Conservation (phyloP, 768 basidiomycete species). For the Lentinus brumalis region DNA sequence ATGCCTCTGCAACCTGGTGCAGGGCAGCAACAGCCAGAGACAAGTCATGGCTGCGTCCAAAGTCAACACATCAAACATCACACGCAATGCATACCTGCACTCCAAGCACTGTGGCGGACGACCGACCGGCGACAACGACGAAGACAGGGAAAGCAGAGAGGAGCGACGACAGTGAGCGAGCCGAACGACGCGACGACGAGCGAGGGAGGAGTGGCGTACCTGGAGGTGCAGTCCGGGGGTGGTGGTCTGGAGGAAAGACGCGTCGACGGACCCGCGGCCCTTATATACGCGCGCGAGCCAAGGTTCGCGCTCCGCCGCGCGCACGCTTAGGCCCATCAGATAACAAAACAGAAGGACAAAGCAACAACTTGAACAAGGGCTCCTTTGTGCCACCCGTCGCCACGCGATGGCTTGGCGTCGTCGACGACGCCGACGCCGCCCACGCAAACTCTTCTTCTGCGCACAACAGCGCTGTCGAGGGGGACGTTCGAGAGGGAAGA, state of each 20-base stretch:
- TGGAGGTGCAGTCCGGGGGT: neutral
- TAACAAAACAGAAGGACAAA: slow-evolving; percentile 11
- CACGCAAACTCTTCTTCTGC: too few species aligned
- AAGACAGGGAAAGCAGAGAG: too few species aligned
- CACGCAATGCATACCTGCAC: too few species aligned
- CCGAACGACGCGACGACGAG: neutral
- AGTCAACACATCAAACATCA: neutral
- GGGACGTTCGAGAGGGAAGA: too few species aligned
- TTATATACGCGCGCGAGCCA: neutral
- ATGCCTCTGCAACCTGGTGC: too few species aligned
- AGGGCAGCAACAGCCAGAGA: too few species aligned
- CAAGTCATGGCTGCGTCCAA: neutral
- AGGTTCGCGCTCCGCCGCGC: slow-evolving; percentile 14
- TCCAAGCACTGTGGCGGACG: neutral
- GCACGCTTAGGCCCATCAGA: slow-evolving; percentile 5
- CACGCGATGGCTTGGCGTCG: too few species aligned
- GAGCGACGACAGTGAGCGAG: neutral
- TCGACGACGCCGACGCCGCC: too few species aligned
- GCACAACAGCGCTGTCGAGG: too few species aligned
- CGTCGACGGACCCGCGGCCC: neutral
- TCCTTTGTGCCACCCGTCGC: neutral
- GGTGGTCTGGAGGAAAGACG: slow-evolving; percentile 2
- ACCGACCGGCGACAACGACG: neutral
- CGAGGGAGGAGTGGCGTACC: neutral
- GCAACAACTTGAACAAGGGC: neutral